Percentiles rank a stretch among this genome's conserved stretches.
Evolutionary conservation across 192 early-diverging fungal genomes (phyloP).

Genomic region (Jimgerdemannia lactiflua): DNA sequence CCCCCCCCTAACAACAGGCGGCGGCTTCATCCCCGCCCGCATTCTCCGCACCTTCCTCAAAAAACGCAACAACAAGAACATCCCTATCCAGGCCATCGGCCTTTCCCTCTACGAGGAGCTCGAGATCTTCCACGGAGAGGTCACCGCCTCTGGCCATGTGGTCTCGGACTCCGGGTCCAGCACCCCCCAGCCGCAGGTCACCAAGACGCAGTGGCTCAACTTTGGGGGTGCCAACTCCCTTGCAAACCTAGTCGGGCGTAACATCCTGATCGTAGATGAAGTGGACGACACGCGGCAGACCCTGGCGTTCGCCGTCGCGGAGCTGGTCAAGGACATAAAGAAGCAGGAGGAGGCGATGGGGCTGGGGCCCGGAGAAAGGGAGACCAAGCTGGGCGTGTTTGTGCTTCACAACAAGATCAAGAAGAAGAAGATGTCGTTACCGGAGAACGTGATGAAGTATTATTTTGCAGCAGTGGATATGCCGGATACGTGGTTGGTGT

Average conservation of each 20-base stretch:
- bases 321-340: constrained; percentile 66
- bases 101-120: constrained; percentile 76
- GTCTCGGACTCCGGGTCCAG: constrained; percentile 32
- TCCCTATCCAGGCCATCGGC: constrained; percentile 77
- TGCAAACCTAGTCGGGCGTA: constrained; percentile 60
- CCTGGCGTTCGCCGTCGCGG: constrained; percentile 67
- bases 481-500: constrained; percentile 72
- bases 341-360: constrained; percentile 26
- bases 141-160: constrained; percentile 8
- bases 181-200: constrained; percentile 52
- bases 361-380: background rate
- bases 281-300: constrained; percentile 78
- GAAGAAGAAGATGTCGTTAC: constrained; percentile 61
- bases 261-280: constrained; percentile 77
- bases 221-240: constrained; percentile 63
- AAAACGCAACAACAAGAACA: constrained; percentile 62
- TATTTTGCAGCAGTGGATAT: constrained; percentile 74
- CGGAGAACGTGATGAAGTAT: constrained; percentile 52
- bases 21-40: constrained; percentile 77
- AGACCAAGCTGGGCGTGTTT: constrained; percentile 68
- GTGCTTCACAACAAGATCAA: constrained; percentile 82
- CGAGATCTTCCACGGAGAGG: constrained; percentile 35
- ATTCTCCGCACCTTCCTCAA: constrained; percentile 74
- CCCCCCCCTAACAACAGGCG: constrained; percentile 21
- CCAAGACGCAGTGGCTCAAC: constrained; percentile 83